Conservation (phyloP, 352 stramenopile species). For the Globisporangium parvum region DNA sequence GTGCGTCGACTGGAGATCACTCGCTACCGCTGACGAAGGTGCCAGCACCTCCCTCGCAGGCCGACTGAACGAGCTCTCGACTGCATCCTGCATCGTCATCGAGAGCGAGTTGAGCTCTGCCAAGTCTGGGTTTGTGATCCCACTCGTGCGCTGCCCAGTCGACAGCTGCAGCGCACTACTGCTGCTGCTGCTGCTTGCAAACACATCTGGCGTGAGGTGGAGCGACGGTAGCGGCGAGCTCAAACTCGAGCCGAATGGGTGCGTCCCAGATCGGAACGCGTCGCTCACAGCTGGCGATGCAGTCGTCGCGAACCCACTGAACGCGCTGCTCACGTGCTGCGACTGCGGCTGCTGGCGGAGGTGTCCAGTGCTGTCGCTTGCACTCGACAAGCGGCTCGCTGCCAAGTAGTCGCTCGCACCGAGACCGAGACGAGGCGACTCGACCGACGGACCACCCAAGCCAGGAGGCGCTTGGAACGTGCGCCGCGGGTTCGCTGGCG, state of each 20-base stretch:
- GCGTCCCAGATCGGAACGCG: constrained; percentile 14
- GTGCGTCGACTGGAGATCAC: constrained; percentile 10
- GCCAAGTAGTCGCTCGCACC: constrained; percentile 4
- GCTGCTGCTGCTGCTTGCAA: constrained; percentile 4
- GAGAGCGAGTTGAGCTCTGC: constrained; percentile 70
- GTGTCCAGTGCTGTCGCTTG: neutral
- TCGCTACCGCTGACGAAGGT: neutral
- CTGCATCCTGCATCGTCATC: constrained; percentile 38
- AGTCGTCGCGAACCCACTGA: constrained; percentile 3
- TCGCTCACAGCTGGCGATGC: constrained; percentile 4
- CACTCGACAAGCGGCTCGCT: neutral
- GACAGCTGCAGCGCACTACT: constrained; percentile 1
- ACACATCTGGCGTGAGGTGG: constrained; percentile 20
- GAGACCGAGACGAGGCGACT: constrained; percentile 5
- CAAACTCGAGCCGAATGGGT: constrained; percentile 23
- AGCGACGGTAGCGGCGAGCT: constrained; percentile 19
- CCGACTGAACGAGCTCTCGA: neutral
- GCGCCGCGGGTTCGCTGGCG: constrained; percentile 25
- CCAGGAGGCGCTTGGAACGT: constrained; percentile 42
- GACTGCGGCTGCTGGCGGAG: neutral
- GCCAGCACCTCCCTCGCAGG: neutral
- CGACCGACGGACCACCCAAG: constrained; percentile 19
- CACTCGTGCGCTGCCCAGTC: constrained; percentile 2
- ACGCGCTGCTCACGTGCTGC: constrained; percentile 1
- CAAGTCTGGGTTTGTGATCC: constrained; percentile 40